Evolutionary conservation across 202 grass and related monocot genomes (phyloP), one percentile per base, ranked within the genome.

Genomic region (Brachypodium distachyon): DNA sequence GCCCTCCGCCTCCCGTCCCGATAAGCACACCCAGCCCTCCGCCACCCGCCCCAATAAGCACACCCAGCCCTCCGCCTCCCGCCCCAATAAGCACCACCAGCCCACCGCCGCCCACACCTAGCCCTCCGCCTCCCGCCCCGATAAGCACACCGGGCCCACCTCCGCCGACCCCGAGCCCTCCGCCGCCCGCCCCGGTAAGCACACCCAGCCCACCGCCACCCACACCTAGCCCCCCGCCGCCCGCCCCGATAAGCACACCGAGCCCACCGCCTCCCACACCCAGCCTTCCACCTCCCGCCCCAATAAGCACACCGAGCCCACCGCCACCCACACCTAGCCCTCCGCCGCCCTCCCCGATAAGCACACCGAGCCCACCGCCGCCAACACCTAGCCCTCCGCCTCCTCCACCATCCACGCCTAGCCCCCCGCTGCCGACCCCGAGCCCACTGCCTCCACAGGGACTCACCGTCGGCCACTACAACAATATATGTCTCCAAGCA

Each of bases 401-500:
- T n/a, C n/a, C n/a, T n/a, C 0, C 7, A 10, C 11, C 39, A 9
- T n/a, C n/a, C n/a, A 58, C 54, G 0, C 54, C 54, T 58, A 58
- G 25, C 26, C 38, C 62, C 27, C 38, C 38, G 38, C 12, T 39
- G 23, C 0, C 38, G 6, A 23, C 0, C 58, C 57, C 33, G n/a
- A 56, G 42, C 62, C 2, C 55, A 19, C n/a, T n/a, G n/a, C 9
- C 50, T 26, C 18, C 69, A 5, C 10, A 33, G 0, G 78, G 39
- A 1, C 80, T 83, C 27, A 32, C 25, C 1, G 67, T 87, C 29
- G 85, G 74, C 2, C 37, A 87, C 17, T 87, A 87, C 65, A 32
- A 83, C 6, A 9, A 23, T 0, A 43, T 18, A 9, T 87, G 85
- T 66, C 17, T 40, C 1, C 13, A 33, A 1, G 85, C 85, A 4